A percentile compares a stretch with the other conserved stretches of the same genome.
Conservation (phyloP, 352 stramenopile genomes). For the Globisporangium rhizosaccharum region DNA sequence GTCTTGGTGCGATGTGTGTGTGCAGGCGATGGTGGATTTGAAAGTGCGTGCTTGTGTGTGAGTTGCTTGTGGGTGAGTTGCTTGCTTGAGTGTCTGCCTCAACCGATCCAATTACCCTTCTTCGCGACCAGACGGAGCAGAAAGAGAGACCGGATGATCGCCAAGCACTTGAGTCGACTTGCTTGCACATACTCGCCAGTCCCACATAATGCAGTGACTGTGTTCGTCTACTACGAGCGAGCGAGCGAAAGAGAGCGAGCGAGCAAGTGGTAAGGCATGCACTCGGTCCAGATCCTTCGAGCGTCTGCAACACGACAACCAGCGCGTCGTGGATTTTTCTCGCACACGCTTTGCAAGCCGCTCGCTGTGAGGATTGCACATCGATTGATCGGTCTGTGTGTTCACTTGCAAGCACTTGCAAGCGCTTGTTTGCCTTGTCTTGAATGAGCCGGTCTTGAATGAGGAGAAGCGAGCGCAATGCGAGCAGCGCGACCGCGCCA, state of each 20-base stretch:
- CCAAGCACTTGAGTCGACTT: not conserved
- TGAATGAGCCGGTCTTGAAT: not conserved
- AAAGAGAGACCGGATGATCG: not conserved
- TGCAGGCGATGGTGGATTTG: not conserved
- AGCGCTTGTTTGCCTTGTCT: too few species aligned
- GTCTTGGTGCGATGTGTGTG: not conserved
- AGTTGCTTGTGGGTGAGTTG: too few species aligned
- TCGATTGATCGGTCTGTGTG: too few species aligned
- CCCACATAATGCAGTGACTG: not conserved
- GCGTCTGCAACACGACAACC: not conserved
- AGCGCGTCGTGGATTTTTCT: too few species aligned
- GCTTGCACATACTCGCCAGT: slow-evolving; percentile 2
- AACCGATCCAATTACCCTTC: not conserved
- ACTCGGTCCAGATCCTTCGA: not conserved
- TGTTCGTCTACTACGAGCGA: not conserved
- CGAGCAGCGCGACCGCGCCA: not conserved
- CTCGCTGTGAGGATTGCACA: too few species aligned
- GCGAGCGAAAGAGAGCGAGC: not conserved
- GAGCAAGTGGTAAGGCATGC: not conserved
- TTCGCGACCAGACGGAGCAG: not conserved
- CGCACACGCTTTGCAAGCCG: too few species aligned
- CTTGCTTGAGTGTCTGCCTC: too few species aligned
- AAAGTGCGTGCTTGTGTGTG: not conserved
- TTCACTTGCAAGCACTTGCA: too few species aligned
- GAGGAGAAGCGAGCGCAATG: not conserved